Conservation (phyloP, 768 basidiomycete genomes). For the Boletus pseudo-olivaceus region DNA sequence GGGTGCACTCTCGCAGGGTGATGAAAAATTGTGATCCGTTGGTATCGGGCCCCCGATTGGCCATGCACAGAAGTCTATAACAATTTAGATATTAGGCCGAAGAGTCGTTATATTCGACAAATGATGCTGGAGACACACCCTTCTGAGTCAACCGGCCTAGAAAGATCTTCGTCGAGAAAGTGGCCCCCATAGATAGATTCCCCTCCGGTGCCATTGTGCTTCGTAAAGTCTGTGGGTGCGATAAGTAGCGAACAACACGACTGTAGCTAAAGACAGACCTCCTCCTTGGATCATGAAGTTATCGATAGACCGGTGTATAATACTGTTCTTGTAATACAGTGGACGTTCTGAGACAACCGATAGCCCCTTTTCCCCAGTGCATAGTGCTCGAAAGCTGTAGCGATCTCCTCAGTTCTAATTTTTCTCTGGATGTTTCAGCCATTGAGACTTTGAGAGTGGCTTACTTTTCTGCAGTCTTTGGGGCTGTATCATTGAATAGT, state of each 20-base stretch:
- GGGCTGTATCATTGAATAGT: conserved; percentile 66
- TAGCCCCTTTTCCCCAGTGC: conserved; percentile 81
- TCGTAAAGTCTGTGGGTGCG: conserved; percentile 61
- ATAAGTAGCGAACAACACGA: background rate
- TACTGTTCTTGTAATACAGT: conserved; percentile 78
- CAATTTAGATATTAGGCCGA: background rate
- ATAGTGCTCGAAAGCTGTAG: conserved; percentile 75
- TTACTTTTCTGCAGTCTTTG: conserved; percentile 81
- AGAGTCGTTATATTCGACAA: background rate
- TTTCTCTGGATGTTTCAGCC: background rate
- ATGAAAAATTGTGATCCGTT: conserved; percentile 89
- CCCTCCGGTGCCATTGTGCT: conserved; percentile 75
- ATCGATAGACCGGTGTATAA: conserved; percentile 75
- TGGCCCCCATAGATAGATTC: conserved; percentile 76
- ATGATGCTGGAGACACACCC: conserved; percentile 39
- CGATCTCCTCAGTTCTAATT: conserved; percentile 7
- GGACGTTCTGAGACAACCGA: conserved; percentile 61
- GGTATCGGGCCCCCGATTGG: conserved; percentile 80
- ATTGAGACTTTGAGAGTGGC: conserved; percentile 12
- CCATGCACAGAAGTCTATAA: conserved; percentile 80
- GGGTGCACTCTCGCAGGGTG: conserved; percentile 71
- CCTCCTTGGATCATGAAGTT: conserved; percentile 82
- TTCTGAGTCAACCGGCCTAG: conserved; percentile 57
- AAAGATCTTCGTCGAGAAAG: conserved; percentile 77
- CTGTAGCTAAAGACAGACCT: conserved; percentile 40